These are phyloP conservation scores for Vitis amurensis DNA, from an alignment of 164 flowering plant genomes.

Conservation along the genomic window DNA sequence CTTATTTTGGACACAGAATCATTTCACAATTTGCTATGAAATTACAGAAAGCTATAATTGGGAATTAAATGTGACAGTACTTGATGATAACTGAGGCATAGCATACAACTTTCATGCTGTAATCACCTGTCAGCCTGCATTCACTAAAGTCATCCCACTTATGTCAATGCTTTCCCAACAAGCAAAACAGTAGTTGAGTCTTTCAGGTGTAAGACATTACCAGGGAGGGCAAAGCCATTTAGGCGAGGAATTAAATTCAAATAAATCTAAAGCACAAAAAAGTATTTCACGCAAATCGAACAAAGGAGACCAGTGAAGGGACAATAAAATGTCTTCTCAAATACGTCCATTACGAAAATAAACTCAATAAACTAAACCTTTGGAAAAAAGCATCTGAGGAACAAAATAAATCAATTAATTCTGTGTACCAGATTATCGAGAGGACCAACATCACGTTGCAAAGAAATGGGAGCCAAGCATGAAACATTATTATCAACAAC, in stretches of 20 bases:
- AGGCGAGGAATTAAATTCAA: too few species aligned
- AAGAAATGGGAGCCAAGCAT: conserved; percentile 20
- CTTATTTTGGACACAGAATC: neutral
- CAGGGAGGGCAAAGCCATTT: too few species aligned
- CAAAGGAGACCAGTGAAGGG: too few species aligned
- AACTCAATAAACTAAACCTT: neutral
- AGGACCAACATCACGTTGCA: conserved; percentile 27
- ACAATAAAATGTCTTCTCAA: too few species aligned
- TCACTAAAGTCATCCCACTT: neutral
- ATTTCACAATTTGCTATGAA: neutral
- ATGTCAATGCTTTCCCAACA: neutral
- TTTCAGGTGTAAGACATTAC: too few species aligned
- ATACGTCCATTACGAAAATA: too few species aligned
- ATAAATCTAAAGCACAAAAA: too few species aligned
- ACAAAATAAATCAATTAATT: neutral
- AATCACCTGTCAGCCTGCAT: neutral
- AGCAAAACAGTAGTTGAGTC: too few species aligned
- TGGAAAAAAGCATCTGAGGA: neutral
- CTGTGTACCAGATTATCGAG: conserved; percentile 41
- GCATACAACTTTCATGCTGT: neutral
- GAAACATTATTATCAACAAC: conserved; percentile 22
- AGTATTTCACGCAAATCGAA: too few species aligned
- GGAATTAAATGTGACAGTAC: too few species aligned
- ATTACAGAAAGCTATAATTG: too few species aligned
- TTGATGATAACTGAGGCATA: neutral